Conservation (phyloP, 1,139 yeast genomes). For the Debaryomyces udenii region DNA sequence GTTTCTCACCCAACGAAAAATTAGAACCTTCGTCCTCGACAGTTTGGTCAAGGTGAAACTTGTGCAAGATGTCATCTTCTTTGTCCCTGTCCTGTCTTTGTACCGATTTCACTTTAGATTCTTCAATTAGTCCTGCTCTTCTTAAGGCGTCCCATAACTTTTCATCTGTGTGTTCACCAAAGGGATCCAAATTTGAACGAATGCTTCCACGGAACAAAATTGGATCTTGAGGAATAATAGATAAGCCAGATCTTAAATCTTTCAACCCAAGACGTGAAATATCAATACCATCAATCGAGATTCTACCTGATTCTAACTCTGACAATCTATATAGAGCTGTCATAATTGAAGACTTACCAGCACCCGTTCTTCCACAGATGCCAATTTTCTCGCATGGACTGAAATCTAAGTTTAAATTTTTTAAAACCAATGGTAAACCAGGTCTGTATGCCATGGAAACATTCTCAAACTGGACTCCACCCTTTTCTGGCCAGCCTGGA, state of each 20-base stretch:
- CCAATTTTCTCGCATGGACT: slow-evolving; percentile 66
- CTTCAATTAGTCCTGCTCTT: slow-evolving; percentile 62
- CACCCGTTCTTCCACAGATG: slow-evolving; percentile 81
- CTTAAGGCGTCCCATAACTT: slow-evolving; percentile 58
- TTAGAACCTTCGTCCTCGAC: slow-evolving; percentile 78
- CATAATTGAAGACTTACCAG: slow-evolving; percentile 75
- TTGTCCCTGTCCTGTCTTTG: slow-evolving; percentile 13
- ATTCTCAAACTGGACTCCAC: slow-evolving; percentile 56
- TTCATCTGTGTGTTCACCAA: slow-evolving; percentile 52
- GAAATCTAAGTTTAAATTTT: slow-evolving; percentile 49
- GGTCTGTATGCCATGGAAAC: slow-evolving; percentile 73
- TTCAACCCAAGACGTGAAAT: slow-evolving; percentile 57
- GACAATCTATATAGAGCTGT: slow-evolving; percentile 63
- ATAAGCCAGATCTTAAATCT: slow-evolving; percentile 59
- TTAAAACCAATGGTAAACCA: slow-evolving; percentile 73
- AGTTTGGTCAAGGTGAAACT: slow-evolving; percentile 65
- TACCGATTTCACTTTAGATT: slow-evolving; percentile 13
- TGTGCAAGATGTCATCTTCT: slow-evolving; percentile 34
- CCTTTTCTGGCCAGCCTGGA: slow-evolving; percentile 46
- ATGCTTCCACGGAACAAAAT: slow-evolving; percentile 69
- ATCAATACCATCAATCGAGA: slow-evolving; percentile 63
- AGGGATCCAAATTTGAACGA: slow-evolving; percentile 70
- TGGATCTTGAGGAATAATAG: slow-evolving; percentile 83
- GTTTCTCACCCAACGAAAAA: slow-evolving; percentile 79
- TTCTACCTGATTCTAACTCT: slow-evolving; percentile 56